Evolutionary conservation across 108 stramenopile species (phyloP).

Genomic region (Hondaea fermentalgiana): DNA sequence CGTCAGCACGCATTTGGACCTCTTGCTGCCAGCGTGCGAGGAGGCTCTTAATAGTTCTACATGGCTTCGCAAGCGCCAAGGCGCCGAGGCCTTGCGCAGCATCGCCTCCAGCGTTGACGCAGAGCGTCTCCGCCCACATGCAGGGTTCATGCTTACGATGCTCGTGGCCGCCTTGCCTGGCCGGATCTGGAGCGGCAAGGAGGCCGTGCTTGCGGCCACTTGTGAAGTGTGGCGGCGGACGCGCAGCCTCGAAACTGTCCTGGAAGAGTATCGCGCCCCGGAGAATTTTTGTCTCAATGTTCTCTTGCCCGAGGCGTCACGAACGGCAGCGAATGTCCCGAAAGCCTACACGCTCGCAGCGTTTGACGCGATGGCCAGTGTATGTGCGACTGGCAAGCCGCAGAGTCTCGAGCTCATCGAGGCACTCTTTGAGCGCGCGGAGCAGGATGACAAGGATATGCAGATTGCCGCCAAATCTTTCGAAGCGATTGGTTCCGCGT

Average conservation of each 20-base stretch:
- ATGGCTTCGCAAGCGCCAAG: slow-evolving; percentile 1
- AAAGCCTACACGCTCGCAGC: not conserved
- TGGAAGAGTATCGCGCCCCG: not conserved
- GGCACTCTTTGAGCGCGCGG: not conserved
- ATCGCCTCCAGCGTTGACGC: not conserved
- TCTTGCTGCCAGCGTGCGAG: not conserved
- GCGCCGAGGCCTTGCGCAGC: not conserved
- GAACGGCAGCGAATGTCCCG: not conserved
- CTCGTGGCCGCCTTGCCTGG: not conserved
- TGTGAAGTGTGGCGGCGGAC: not conserved
- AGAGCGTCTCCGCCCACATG: not conserved
- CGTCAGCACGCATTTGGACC: not conserved
- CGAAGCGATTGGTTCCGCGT: not conserved
- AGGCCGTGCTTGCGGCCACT: not conserved
- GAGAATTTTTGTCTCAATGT: not conserved
- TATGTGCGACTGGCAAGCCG: not conserved
- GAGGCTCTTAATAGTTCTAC: not conserved
- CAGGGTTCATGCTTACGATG: not conserved
- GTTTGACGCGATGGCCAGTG: not conserved
- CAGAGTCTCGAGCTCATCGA: not conserved
- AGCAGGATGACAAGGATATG: not conserved
- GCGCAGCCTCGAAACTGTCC: not conserved
- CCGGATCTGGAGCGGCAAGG: slow-evolving; percentile 8
- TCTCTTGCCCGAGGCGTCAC: not conserved
- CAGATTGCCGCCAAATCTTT: slow-evolving; percentile 4